These are phyloP conservation scores for Adansonia gregorii DNA, from an alignment of 441 rosid genomes.

Conservation along the genomic window DNA sequence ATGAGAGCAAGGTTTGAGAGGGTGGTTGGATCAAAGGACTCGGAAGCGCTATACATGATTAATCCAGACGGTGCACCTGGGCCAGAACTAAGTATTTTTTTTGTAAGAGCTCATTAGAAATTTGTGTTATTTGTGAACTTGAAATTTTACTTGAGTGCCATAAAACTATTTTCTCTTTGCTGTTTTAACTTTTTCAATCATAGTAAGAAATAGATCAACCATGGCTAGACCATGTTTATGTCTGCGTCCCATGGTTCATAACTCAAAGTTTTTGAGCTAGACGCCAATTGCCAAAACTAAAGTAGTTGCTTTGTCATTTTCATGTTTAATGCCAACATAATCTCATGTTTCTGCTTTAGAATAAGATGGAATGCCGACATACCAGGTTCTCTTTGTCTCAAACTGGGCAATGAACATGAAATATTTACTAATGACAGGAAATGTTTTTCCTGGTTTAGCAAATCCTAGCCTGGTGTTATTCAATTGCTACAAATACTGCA, in stretches of 20 bases:
- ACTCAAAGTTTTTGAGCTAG: neutral
- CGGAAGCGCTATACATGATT: slow-evolving; percentile 86
- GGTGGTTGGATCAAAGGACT: slow-evolving; percentile 84
- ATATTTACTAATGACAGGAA: neutral
- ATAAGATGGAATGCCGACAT: neutral
- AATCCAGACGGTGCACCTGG: slow-evolving; percentile 87
- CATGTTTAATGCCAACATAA: neutral
- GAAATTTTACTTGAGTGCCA: neutral
- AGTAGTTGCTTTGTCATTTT: slow-evolving; percentile 7
- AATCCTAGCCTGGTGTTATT: neutral
- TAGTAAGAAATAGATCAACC: neutral
- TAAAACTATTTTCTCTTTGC: slow-evolving; percentile 1
- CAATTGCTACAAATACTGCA: neutral
- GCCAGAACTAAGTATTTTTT: slow-evolving; percentile 86
- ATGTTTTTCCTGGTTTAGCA: neutral
- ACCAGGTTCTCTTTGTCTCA: neutral
- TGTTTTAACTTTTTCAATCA: neutral
- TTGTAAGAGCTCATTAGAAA: slow-evolving; percentile 61
- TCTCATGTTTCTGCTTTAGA: neutral
- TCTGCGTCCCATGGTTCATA: neutral
- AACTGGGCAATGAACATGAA: neutral
- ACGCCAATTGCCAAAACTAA: neutral
- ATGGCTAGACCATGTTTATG: neutral
- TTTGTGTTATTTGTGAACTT: neutral
- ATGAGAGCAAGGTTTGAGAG: slow-evolving; percentile 87